Base-by-base conservation (phyloP, 805 yeast species). In the Brettanomyces sp. region DNA sequence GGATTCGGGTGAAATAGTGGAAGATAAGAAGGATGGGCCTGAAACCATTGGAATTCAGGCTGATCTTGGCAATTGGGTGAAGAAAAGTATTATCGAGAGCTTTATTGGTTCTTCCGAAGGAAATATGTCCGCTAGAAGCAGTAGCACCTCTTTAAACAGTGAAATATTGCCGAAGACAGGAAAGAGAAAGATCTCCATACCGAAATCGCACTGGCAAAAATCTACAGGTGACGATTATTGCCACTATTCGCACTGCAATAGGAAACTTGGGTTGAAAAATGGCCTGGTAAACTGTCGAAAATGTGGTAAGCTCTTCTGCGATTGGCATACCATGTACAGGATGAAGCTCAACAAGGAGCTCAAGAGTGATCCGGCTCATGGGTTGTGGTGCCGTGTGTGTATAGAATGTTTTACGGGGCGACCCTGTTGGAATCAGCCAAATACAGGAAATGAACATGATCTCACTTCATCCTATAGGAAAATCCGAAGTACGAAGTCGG, bases 331-430 rank as follows among this genome's bases (percentile, higher is more conserved):
- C 3, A 58, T 65, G 44, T 79, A 69, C 53, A 67, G 72, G 44
- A 70, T 79, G 40, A 76, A 72, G 54, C 63, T 88, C 14, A 62
- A 74, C 49, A 54, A 60, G n/a, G 54, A 64, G 2, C 78, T 82
- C 0, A 52, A 66, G 8, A 74, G 75, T 49, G 76, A 73, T 47
- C 66, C 75, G 0, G 14, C 49, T 0, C 51, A 60, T 43, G 91
- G 93, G 0, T 60, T 68, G n/a, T 83, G 90, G 91, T 66, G 78
- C 45, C 67, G 82, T 32, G 82, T 86, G 51, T 89, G 97, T 59
- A 65, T 69, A 37, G 52, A 51, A 0, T 89, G 97, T 57, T 85
- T 72, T 56, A 53, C 56, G 21, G 49, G 55, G 0, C 77, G 79
- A 47, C 80, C 82, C 2, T 84, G 81, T 3, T 71, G 77, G 53